Conservation (phyloP, 805 yeast species). For the Kodamaea leandrae region DNA sequence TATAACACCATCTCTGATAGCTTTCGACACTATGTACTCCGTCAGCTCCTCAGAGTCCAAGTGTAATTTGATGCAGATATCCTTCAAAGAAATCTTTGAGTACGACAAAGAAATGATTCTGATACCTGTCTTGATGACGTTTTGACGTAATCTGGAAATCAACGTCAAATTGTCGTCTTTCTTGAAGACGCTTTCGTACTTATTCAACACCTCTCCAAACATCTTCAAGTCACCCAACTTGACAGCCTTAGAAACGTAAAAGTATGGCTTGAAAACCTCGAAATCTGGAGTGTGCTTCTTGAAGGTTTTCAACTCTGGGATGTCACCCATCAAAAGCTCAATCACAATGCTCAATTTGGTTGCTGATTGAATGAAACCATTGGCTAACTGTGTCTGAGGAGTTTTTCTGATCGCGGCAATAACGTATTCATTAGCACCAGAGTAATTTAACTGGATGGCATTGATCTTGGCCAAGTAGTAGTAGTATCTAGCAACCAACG, state of each 20-base stretch:
- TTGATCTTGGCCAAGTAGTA: constrained; percentile 88
- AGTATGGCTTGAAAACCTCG: constrained; percentile 57
- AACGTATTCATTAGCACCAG: constrained; percentile 84
- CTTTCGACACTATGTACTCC: constrained; percentile 94
- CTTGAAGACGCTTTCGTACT: constrained; percentile 59
- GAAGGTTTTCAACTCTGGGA: constrained; percentile 85
- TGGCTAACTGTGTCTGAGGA: constrained; percentile 82
- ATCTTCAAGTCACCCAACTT: constrained; percentile 84
- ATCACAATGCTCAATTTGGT: constrained; percentile 84
- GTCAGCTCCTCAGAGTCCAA: constrained; percentile 94
- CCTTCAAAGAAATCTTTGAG: constrained; percentile 86
- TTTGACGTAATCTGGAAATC: constrained; percentile 87
- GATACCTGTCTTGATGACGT: constrained; percentile 96
- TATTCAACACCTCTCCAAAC: constrained; percentile 67
- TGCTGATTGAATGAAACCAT: constrained; percentile 87
- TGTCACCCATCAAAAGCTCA: constrained; percentile 93
- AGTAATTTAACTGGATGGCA: constrained; percentile 89
- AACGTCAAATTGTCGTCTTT: constrained; percentile 80
- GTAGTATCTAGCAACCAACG: constrained; percentile 87
- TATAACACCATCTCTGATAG: constrained; percentile 95
- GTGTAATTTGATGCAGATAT: constrained; percentile 87
- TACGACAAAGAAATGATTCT: constrained; percentile 89
- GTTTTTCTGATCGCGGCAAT: constrained; percentile 96
- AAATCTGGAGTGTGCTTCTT: constrained; percentile 56
- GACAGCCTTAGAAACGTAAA: constrained; percentile 86